These are phyloP conservation scores for Astrothelium subdiscretum DNA, from an alignment of 495 filamentous ascomycete species.

Conservation along the genomic window DNA sequence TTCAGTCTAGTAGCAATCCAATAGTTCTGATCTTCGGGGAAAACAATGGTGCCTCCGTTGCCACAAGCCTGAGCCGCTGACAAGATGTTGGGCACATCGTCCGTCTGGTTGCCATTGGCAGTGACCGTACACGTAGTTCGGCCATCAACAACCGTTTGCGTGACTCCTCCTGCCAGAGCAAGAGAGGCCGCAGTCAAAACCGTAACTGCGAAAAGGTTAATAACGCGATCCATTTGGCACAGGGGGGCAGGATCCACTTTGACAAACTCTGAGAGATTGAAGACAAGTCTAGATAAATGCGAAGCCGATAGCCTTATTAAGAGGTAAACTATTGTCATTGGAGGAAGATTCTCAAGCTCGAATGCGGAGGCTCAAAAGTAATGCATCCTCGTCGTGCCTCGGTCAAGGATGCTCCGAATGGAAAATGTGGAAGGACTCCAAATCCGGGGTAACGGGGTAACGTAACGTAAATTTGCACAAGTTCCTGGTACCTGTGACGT, in stretches of 20 bases:
- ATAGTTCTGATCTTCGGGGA: slow-evolving; percentile 39
- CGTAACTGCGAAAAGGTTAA: not conserved
- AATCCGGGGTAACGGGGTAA: no score
- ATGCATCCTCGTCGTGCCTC: not conserved
- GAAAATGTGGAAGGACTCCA: not conserved
- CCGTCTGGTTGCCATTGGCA: slow-evolving; percentile 21
- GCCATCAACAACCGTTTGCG: not conserved
- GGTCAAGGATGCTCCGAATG: not conserved
- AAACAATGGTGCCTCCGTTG: slow-evolving; percentile 40
- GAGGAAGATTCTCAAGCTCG: not conserved
- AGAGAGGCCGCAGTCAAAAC: not conserved
- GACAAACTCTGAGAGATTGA: not conserved
- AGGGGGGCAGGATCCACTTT: not conserved
- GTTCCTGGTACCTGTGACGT: not conserved
- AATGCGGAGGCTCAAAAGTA: not conserved
- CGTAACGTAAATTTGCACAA: not conserved
- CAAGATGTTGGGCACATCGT: slow-evolving; percentile 42
- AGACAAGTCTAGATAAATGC: not conserved
- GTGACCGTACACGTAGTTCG: slow-evolving; percentile 17
- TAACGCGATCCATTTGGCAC: not conserved
- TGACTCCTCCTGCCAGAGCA: not conserved
- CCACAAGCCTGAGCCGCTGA: slow-evolving; percentile 39
- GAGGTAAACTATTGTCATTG: not conserved
- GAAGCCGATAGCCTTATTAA: not conserved
- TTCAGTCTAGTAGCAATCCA: slow-evolving; percentile 40